Evolutionary conservation across 176 grass and related monocot species (phyloP).

Genomic region (Bonia amplexicaulis): DNA sequence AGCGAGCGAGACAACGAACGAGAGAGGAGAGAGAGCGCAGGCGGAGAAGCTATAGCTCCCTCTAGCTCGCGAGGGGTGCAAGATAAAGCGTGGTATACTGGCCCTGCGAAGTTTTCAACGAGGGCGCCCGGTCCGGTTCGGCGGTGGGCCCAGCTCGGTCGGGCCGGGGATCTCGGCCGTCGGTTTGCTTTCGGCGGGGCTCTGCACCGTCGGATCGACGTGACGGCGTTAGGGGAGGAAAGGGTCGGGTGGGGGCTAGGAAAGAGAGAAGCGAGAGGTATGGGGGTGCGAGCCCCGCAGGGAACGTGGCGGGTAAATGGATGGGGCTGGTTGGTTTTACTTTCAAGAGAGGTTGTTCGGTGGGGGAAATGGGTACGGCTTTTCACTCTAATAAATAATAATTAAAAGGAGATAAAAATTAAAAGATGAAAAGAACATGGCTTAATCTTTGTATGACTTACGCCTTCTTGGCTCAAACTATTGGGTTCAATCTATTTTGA

Average conservation of each 20-base stretch:
- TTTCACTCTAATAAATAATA: too few relatives aligned
- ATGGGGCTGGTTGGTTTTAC: not conserved
- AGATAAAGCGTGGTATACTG: constrained; percentile 50
- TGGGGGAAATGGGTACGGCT: too few relatives aligned
- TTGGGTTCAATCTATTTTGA: too few relatives aligned
- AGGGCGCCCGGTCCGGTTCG: constrained; percentile 29
- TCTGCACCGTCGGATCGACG: not conserved
- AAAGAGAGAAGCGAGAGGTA: not conserved
- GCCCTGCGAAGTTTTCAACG: constrained; percentile 65
- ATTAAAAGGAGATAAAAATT: too few relatives aligned
- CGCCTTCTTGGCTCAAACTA: too few relatives aligned
- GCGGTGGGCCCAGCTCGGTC: not conserved
- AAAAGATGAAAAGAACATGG: too few relatives aligned
- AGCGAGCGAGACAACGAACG: constrained; percentile 7
- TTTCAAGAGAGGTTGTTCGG: too few relatives aligned
- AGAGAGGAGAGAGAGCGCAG: constrained; percentile 1
- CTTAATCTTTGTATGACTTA: too few relatives aligned
- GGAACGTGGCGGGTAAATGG: not conserved
- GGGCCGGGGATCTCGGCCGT: not conserved
- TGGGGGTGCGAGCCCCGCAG: constrained; percentile 20
- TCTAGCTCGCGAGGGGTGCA: constrained; percentile 30
- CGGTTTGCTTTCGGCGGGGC: not conserved
- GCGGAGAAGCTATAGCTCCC: too few relatives aligned
- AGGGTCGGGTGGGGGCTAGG: not conserved
- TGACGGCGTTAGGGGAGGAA: constrained; percentile 27